Conservation (phyloP, 1,284 basidiomycete genomes). For the Wolfiporia cocos region DNA sequence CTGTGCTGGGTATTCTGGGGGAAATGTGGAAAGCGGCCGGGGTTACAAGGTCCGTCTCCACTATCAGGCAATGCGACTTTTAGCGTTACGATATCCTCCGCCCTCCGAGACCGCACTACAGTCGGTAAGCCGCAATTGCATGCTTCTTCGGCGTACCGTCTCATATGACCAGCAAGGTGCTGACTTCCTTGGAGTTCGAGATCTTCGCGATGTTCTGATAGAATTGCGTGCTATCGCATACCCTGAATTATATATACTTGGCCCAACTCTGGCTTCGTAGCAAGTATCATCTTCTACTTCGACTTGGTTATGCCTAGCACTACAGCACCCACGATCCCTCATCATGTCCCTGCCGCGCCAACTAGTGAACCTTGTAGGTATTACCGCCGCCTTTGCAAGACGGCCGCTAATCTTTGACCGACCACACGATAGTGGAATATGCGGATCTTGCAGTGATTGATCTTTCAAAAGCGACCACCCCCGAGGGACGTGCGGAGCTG, state of each 20-base stretch:
- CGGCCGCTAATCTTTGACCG: background rate
- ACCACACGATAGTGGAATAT: slow-evolving; percentile 15
- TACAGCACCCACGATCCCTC: slow-evolving; percentile 15
- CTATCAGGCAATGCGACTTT: background rate
- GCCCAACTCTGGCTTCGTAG: background rate
- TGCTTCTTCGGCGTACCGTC: background rate
- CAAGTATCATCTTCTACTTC: background rate
- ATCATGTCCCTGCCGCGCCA: slow-evolving; percentile 27
- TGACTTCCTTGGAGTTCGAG: background rate
- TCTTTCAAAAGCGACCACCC: slow-evolving; percentile 41
- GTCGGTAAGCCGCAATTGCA: background rate
- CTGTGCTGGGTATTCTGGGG: too few relatives aligned
- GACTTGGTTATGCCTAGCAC: slow-evolving; percentile 4
- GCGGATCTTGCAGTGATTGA: slow-evolving; percentile 65
- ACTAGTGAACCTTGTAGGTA: slow-evolving; percentile 19
- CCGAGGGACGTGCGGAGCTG: slow-evolving; percentile 41
- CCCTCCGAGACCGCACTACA: background rate
- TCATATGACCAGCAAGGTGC: background rate
- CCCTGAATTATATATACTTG: background rate
- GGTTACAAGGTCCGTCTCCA: background rate
- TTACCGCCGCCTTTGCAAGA: background rate
- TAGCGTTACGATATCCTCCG: background rate
- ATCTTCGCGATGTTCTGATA: background rate
- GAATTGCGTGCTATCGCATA: background rate
- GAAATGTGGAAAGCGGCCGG: background rate